Conservation (phyloP, 495 filamentous ascomycete genomes). For the Xylaria bambusicola region DNA sequence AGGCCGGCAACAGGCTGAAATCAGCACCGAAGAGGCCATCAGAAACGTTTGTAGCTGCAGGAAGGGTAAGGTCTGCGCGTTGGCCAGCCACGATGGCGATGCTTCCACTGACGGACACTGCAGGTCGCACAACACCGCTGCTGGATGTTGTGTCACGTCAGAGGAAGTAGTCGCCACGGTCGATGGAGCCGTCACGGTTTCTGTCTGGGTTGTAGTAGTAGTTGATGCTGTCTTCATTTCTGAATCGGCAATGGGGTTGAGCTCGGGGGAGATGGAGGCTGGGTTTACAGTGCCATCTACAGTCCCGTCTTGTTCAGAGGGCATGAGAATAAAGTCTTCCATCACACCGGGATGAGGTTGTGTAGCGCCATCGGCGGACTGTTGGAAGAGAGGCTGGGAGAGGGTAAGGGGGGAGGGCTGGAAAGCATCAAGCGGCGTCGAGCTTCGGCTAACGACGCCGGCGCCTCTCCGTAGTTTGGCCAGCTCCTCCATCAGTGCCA, state of each 20-base stretch:
- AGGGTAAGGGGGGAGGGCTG: slow-evolving; percentile 51
- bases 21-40: slow-evolving; percentile 69
- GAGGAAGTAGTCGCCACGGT: slow-evolving; percentile 60
- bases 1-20: slow-evolving; percentile 58
- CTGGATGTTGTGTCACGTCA: slow-evolving; percentile 99
- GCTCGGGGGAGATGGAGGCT: slow-evolving; percentile 54
- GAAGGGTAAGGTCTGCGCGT: slow-evolving; percentile 58
- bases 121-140: slow-evolving; percentile 99
- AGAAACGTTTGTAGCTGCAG: slow-evolving; percentile 65
- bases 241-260: slow-evolving; percentile 48
- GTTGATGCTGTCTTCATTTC: slow-evolving; percentile 10
- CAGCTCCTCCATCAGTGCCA: slow-evolving; percentile 65
- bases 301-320: slow-evolving; percentile 23
- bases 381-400: slow-evolving; percentile 51
- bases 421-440: slow-evolving; percentile 39
- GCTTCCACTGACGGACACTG: slow-evolving; percentile 88
- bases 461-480: slow-evolving; percentile 58
- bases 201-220: slow-evolving; percentile 24
- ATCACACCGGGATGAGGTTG: slow-evolving; percentile 30
- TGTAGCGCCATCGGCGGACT: slow-evolving; percentile 38
- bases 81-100: slow-evolving; percentile 60
- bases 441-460: slow-evolving; percentile 52
- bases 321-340: slow-evolving; percentile 41
- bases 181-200: slow-evolving; percentile 28
- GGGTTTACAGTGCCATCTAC: slow-evolving; percentile 53